Conservation (phyloP, 1,284 basidiomycete species). For the Ceratobasidium sp. region DNA sequence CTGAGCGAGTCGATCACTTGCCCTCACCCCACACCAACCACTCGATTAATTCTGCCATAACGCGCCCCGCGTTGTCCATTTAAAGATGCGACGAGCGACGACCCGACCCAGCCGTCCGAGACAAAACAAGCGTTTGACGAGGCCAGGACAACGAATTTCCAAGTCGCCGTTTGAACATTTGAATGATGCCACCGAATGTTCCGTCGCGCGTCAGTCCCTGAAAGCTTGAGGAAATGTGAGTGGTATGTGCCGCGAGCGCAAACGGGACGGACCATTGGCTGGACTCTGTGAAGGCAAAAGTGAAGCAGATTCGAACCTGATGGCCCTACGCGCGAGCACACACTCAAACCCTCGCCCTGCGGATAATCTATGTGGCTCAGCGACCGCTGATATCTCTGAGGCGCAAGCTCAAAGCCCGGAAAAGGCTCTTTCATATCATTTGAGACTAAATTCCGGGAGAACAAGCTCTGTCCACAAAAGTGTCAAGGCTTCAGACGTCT, state of each 20-base stretch:
- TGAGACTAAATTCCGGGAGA: not conserved
- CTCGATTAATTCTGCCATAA: constrained; percentile 9
- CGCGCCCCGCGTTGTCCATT: not conserved
- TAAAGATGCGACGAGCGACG: not conserved
- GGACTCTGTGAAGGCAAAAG: constrained; percentile 24
- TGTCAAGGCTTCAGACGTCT: not conserved
- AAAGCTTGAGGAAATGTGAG: constrained; percentile 17
- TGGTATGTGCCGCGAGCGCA: constrained; percentile 5
- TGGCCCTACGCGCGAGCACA: constrained; percentile 10
- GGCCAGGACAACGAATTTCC: not conserved
- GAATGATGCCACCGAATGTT: constrained; percentile 5
- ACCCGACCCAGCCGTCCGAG: not conserved
- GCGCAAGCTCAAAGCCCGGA: not conserved
- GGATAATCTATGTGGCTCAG: constrained; percentile 11
- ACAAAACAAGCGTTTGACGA: not conserved
- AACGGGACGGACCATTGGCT: not conserved
- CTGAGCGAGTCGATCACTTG: not conserved
- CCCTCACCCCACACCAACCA: not conserved
- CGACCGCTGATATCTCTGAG: not conserved
- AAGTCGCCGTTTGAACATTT: constrained; percentile 41
- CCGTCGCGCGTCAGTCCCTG: constrained; percentile 19
- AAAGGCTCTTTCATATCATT: not conserved
- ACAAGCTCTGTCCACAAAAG: not conserved
- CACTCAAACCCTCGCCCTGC: constrained; percentile 23
- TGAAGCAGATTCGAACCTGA: constrained; percentile 23